phyloP scores from a whole-genome alignment of 805 yeast species.

The Ascoidea tarda region DNA sequence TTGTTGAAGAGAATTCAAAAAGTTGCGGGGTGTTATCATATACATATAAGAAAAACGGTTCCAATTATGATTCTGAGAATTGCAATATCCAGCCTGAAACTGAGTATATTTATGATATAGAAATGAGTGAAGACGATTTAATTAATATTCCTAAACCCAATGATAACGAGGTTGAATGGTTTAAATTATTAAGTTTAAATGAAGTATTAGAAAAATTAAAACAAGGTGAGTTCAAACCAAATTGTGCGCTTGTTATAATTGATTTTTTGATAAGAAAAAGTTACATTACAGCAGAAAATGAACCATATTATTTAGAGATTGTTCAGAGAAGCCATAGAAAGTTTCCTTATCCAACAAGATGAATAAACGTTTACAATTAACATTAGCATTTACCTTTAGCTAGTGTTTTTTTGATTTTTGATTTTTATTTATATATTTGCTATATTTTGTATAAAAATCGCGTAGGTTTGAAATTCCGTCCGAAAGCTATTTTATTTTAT shows the following conservation, averaged over 20 bases:
- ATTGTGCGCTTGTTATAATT: slow-evolving; percentile 64
- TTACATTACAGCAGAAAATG: slow-evolving; percentile 45
- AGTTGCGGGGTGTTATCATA: slow-evolving; percentile 62
- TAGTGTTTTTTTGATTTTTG: too few species aligned
- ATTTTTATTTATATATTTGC: too few species aligned
- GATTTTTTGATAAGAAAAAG: slow-evolving; percentile 90
- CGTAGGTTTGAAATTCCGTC: too few species aligned
- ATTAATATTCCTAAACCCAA: slow-evolving; percentile 37
- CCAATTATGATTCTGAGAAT: slow-evolving; percentile 24
- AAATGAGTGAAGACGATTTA: slow-evolving; percentile 25
- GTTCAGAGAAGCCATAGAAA: slow-evolving; percentile 46
- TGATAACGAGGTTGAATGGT: slow-evolving; percentile 69
- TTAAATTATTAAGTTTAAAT: slow-evolving; percentile 44
- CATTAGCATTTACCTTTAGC: too few species aligned
- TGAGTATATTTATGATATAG: slow-evolving; percentile 66
- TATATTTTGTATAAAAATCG: too few species aligned
- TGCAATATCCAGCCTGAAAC: slow-evolving; percentile 82
- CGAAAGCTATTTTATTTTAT: too few species aligned
- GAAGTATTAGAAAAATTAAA: slow-evolving; percentile 38
- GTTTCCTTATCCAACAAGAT: slow-evolving; percentile 50
- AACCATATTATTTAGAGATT: slow-evolving; percentile 52
- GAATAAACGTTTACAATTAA: neutral
- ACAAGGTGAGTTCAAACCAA: slow-evolving; percentile 70
- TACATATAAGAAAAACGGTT: slow-evolving; percentile 27
- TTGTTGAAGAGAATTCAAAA: slow-evolving; percentile 29